Evolutionary conservation across 2,329 filamentous ascomycete genomes (phyloP).

Genomic region (Ceratocystis albifundus): DNA sequence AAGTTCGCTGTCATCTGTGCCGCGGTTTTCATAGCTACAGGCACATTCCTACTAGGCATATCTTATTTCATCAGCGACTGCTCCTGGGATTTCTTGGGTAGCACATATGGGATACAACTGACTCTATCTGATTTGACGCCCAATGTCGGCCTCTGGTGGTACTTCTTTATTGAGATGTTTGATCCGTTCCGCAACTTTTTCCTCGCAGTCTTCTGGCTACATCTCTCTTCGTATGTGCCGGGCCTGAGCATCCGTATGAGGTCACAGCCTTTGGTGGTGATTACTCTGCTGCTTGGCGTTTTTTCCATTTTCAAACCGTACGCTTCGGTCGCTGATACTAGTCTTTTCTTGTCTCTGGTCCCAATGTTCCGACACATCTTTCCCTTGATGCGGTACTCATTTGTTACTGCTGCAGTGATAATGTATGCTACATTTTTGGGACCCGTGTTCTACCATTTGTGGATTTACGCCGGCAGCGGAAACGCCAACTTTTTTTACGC

Average conservation of each 20-base stretch:
- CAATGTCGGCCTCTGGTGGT: conserved; percentile 97
- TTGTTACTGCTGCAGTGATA: conserved; percentile 69
- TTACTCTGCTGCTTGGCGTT: conserved; percentile 74
- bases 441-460: conserved; percentile 90
- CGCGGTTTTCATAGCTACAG: conserved; percentile 40
- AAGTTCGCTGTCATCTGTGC: conserved; percentile 47
- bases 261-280: conserved; percentile 72
- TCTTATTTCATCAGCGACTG: conserved; percentile 62
- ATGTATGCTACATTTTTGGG: conserved; percentile 82
- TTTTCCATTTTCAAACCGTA: conserved; percentile 97
- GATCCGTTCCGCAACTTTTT: conserved; percentile 97
- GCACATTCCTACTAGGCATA: conserved; percentile 54
- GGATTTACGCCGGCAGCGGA: conserved; percentile 95
- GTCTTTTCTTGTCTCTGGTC: conserved; percentile 70
- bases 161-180: conserved; percentile 99
- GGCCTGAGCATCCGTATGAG: conserved; percentile 74
- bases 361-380: conserved; percentile 86
- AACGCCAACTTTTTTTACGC: conserved; percentile 99
- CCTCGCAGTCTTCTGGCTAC: conserved; percentile 94
- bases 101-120: conserved; percentile 88
- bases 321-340: conserved; percentile 81
- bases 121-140: conserved; percentile 85
- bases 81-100: conserved; percentile 77
- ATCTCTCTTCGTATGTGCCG: conserved; percentile 79
- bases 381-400: conserved; percentile 86